Percentiles rank a stretch among this genome's conserved stretches.
phyloP scores from a whole-genome alignment of 1,284 basidiomycete genomes.

The Leccinum solheimii region DNA sequence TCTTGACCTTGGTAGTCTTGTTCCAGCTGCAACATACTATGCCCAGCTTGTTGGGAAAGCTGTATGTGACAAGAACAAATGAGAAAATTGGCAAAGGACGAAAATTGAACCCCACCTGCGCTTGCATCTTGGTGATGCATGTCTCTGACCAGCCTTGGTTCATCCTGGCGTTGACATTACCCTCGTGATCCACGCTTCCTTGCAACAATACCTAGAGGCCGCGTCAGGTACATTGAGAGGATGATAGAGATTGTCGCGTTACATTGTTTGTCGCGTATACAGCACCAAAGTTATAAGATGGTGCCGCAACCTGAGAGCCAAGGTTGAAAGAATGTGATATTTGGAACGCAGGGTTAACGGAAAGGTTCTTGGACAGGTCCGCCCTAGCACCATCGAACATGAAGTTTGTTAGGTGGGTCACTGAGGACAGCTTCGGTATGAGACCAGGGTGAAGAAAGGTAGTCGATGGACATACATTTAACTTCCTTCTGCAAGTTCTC shows the following conservation, averaged over 20 bases:
- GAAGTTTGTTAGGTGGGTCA: conserved; percentile 90
- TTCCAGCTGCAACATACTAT: conserved; percentile 91
- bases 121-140: conserved; percentile 87
- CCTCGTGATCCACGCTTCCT: conserved; percentile 92
- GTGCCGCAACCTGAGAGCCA: conserved; percentile 72
- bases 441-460: conserved; percentile 14
- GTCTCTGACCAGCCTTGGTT: conserved; percentile 87
- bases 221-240: conserved; percentile 18
- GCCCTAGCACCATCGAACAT: conserved; percentile 97
- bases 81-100: conserved; percentile 14
- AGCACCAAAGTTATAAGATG: conserved; percentile 94
- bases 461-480: conserved; percentile 58
- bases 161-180: conserved; percentile 84
- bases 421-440: conserved; percentile 41
- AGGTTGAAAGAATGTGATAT: conserved; percentile 95
- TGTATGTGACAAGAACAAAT: conserved; percentile 28
- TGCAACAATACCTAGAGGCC: conserved; percentile 79
- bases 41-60: conserved; percentile 70
- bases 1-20: conserved; percentile 93
- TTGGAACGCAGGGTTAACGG: conserved; percentile 94
- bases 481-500: conserved; percentile 92
- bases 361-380: conserved; percentile 93
- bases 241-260: conserved; percentile 17
- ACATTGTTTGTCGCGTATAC: conserved; percentile 86
- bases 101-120: conserved; percentile 62